Evolutionary conservation across 108 stramenopile genomes (phyloP).

Genomic region (Nitzschia sp.): DNA sequence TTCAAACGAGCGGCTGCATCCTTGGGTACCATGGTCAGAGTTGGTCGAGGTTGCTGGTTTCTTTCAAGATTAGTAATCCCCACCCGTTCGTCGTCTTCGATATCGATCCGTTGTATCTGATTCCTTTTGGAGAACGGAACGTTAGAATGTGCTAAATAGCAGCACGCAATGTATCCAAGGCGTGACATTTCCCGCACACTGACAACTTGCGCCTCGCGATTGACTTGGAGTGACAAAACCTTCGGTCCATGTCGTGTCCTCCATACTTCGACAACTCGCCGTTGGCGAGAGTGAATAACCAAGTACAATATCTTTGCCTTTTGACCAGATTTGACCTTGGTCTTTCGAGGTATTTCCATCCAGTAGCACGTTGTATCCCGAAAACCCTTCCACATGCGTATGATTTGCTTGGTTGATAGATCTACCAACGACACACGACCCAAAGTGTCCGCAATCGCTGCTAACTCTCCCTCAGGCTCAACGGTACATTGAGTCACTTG

Average conservation of each 20-base stretch:
- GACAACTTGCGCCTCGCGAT: slow-evolving; percentile 44
- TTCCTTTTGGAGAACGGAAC: slow-evolving; percentile 38
- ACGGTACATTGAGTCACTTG: slow-evolving; percentile 57
- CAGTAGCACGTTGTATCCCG: slow-evolving; percentile 72
- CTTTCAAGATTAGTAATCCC: slow-evolving; percentile 14
- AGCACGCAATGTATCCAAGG: slow-evolving; percentile 23
- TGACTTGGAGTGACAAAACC: slow-evolving; percentile 47
- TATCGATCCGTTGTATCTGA: slow-evolving; percentile 39
- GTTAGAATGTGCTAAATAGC: slow-evolving; percentile 41
- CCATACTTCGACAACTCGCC: slow-evolving; percentile 73
- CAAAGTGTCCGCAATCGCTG: slow-evolving; percentile 69
- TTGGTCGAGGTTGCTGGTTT: slow-evolving; percentile 2
- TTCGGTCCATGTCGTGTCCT: slow-evolving; percentile 59
- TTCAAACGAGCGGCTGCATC: slow-evolving; percentile 62
- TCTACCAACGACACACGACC: slow-evolving; percentile 77
- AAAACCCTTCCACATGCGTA: slow-evolving; percentile 87
- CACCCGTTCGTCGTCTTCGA: slow-evolving; percentile 32
- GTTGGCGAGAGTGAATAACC: slow-evolving; percentile 71
- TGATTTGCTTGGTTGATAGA: slow-evolving; percentile 69
- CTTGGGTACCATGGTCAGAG: slow-evolving; percentile 8
- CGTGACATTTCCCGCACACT: slow-evolving; percentile 24
- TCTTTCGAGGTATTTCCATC: slow-evolving; percentile 45
- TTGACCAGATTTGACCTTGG: slow-evolving; percentile 9
- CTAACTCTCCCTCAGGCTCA: slow-evolving; percentile 70
- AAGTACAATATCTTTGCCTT: slow-evolving; percentile 43